Evolutionary conservation across 192 early-diverging fungal species (phyloP).

Genomic region (Backusella macrospora): DNA sequence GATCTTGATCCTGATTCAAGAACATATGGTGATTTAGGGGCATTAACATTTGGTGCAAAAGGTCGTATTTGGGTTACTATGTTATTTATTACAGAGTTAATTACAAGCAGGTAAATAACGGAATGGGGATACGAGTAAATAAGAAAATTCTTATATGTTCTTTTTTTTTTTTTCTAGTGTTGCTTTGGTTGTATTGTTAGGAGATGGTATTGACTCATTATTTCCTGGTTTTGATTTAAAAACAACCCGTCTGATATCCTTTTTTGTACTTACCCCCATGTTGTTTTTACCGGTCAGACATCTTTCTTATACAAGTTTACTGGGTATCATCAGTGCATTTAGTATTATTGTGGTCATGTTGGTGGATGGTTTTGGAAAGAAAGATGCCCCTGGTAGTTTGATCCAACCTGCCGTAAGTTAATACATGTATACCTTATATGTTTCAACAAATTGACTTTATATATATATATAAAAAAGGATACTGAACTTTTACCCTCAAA

Average conservation of each 20-base stretch:
- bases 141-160: background rate
- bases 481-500: constrained; percentile 56
- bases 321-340: constrained; percentile 61
- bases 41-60: constrained; percentile 38
- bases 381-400: constrained; percentile 58
- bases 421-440: no score
- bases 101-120: constrained; percentile 39
- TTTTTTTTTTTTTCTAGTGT: constrained; percentile 32
- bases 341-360: constrained; percentile 63
- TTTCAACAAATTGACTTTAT: background rate
- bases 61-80: constrained; percentile 35
- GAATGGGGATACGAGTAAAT: background rate
- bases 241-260: constrained; percentile 50
- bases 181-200: constrained; percentile 43
- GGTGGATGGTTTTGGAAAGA: constrained; percentile 58
- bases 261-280: constrained; percentile 53
- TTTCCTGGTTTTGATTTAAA: constrained; percentile 34
- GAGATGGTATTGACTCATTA: constrained; percentile 41
- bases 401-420: constrained; percentile 48
- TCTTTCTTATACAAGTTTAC: constrained; percentile 56
- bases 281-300: constrained; percentile 52
- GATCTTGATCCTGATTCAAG: constrained; percentile 37
- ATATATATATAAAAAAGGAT: constrained; percentile 26
- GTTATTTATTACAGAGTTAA: constrained; percentile 44
- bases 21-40: constrained; percentile 53